These are phyloP conservation scores for Poa pratensis DNA, from an alignment of 176 grass and related monocot genomes.

Conservation along the genomic window DNA sequence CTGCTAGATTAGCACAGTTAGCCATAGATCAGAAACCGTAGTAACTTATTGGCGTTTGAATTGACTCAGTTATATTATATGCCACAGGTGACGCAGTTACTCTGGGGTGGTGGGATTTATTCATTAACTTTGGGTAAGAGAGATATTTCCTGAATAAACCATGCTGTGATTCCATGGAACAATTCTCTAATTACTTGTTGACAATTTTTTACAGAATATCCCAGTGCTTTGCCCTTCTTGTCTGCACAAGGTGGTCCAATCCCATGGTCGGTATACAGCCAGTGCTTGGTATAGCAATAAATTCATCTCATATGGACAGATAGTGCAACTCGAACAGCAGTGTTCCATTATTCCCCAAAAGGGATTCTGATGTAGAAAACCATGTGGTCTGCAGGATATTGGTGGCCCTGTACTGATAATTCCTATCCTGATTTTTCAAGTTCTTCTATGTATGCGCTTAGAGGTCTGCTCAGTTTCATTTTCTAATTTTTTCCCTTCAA, in stretches of 20 bases:
- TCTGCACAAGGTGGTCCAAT: slow-evolving; percentile 71
- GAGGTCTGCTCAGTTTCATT: slow-evolving; percentile 59
- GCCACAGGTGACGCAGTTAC: slow-evolving; percentile 65
- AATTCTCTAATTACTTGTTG: slow-evolving; percentile 35
- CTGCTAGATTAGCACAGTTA: slow-evolving; percentile 14
- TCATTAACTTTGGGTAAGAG: slow-evolving; percentile 83
- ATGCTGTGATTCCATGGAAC: slow-evolving; percentile 7
- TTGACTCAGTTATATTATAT: slow-evolving; percentile 34
- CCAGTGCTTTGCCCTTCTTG: slow-evolving; percentile 74
- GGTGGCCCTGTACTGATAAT: slow-evolving; percentile 70
- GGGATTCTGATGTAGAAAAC: slow-evolving; percentile 44
- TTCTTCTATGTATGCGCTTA: slow-evolving; percentile 79
- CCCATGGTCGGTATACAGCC: slow-evolving; percentile 61
- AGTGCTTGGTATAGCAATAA: slow-evolving; percentile 47
- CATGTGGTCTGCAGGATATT: slow-evolving; percentile 63
- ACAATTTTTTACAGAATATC: slow-evolving; percentile 58
- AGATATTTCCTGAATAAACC: slow-evolving; percentile 19
- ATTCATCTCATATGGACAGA: slow-evolving; percentile 38
- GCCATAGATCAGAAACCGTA: not conserved
- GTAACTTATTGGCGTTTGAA: slow-evolving; percentile 20
- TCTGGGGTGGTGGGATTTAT: slow-evolving; percentile 86
- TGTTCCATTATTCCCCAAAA: slow-evolving; percentile 45
- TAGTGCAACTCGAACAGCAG: slow-evolving; percentile 37
- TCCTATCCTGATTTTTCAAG: slow-evolving; percentile 62
- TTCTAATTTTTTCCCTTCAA: slow-evolving; percentile 23